Percentiles rank a stretch among this genome's conserved stretches.
Evolutionary conservation across 176 grass and related monocot species (phyloP).

Genomic region (Rhipidocladum racemiflorum): DNA sequence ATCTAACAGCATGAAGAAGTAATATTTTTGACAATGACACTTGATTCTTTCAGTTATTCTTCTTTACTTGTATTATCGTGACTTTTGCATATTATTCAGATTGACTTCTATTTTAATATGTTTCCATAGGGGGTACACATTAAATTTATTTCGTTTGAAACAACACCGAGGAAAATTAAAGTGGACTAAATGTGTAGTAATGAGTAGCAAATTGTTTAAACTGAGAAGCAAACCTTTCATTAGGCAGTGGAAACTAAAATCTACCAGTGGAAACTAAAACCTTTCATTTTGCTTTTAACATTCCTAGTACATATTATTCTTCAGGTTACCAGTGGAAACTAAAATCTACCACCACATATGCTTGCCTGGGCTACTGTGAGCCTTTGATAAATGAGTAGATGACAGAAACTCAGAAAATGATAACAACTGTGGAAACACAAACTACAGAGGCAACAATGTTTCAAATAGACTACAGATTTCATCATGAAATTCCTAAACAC

Average conservation of each 20-base stretch:
- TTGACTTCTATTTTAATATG: background rate
- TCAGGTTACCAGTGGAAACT: background rate
- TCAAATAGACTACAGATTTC: background rate
- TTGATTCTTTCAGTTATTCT: conserved; percentile 1
- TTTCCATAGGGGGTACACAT: too few species aligned
- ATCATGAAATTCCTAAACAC: background rate
- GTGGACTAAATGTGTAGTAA: too few species aligned
- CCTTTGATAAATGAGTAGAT: background rate
- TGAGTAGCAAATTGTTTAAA: too few species aligned
- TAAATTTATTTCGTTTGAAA: too few species aligned
- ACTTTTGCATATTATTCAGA: background rate
- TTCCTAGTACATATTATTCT: background rate
- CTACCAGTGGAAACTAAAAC: too few species aligned
- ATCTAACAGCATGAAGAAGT: background rate
- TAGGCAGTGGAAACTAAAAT: too few species aligned
- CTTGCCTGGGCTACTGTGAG: background rate
- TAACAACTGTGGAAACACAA: background rate
- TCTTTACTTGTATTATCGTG: background rate
- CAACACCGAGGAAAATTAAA: too few species aligned
- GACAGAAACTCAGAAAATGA: background rate
- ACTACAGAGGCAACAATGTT: background rate
- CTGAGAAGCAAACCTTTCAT: too few species aligned
- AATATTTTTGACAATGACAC: background rate
- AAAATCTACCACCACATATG: background rate
- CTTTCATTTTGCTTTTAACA: background rate